These are phyloP conservation scores for Fusarium sp. DNA, from an alignment of 2,329 filamentous ascomycete species.

Conservation along the genomic window DNA sequence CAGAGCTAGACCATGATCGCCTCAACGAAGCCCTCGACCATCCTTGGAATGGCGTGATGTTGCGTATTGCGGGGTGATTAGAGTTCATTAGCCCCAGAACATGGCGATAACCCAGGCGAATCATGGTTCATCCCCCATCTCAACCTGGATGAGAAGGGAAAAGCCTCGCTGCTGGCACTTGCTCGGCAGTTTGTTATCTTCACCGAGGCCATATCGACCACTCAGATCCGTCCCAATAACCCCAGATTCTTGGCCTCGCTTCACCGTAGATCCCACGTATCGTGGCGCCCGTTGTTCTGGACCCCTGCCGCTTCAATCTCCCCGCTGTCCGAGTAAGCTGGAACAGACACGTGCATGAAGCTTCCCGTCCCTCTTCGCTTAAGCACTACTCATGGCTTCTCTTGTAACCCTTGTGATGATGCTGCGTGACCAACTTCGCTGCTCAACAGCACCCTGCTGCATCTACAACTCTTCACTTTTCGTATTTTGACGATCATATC, in stretches of 20 bases:
- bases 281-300: not conserved
- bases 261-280: not conserved
- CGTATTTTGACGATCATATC: not conserved
- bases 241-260: conserved; percentile 1
- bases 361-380: not conserved
- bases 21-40: not conserved
- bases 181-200: conserved; percentile 5
- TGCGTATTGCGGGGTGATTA: conserved; percentile 7
- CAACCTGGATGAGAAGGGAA: not conserved
- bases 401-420: not conserved
- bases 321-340: not conserved
- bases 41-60: not conserved
- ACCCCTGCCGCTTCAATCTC: not conserved
- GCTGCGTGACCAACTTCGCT: not conserved
- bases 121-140: not conserved
- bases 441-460: not conserved
- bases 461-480: not conserved
- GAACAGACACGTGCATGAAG: not conserved
- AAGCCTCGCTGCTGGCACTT: not conserved
- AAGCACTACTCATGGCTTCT: not conserved
- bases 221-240: not conserved
- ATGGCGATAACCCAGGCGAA: not conserved
- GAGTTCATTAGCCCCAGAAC: not conserved
- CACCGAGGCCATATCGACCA: not conserved
- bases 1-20: not conserved